A percentile compares a stretch with the other conserved stretches of the same genome.
These are phyloP conservation scores for Domatiomyces globalis DNA, from an alignment of 2,329 filamentous ascomycete species.

Conservation along the genomic window DNA sequence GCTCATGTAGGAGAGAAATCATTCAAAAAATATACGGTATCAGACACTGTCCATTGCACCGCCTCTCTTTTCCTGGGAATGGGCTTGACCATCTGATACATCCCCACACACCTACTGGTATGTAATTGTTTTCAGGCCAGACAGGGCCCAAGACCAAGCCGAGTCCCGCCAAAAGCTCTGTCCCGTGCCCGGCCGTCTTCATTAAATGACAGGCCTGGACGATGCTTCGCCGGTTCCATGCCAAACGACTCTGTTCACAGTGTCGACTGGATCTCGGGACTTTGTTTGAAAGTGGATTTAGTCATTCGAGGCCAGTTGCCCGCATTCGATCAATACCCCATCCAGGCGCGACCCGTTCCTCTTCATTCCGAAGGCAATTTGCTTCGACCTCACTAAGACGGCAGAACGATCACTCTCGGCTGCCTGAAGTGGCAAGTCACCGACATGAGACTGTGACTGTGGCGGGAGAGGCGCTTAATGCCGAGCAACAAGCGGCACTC, in stretches of 20 bases:
- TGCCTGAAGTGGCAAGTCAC: neutral
- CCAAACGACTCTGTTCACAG: neutral
- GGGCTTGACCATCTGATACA: neutral
- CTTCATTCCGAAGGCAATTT: slow-evolving; percentile 6
- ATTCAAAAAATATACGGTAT: neutral
- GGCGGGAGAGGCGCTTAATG: neutral
- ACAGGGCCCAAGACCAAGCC: neutral
- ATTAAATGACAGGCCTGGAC: neutral
- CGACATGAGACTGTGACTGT: neutral
- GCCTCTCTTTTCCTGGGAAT: neutral
- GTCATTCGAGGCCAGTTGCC: neutral
- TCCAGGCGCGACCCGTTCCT: slow-evolving; percentile 4
- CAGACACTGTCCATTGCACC: neutral
- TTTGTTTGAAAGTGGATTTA: slow-evolving; percentile 23
- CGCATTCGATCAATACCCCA: neutral
- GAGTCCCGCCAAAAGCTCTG: neutral
- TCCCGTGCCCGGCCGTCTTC: neutral
- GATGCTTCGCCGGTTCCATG: neutral
- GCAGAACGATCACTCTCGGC: neutral
- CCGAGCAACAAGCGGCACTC: slow-evolving; percentile 7
- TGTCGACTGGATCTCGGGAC: slow-evolving; percentile 23
- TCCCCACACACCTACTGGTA: neutral
- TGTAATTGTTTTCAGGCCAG: neutral
- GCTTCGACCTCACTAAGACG: neutral
- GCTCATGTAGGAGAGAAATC: neutral